These are phyloP conservation scores for Agaricales sp. DNA, from an alignment of 1,284 basidiomycete species.

Conservation along the genomic window DNA sequence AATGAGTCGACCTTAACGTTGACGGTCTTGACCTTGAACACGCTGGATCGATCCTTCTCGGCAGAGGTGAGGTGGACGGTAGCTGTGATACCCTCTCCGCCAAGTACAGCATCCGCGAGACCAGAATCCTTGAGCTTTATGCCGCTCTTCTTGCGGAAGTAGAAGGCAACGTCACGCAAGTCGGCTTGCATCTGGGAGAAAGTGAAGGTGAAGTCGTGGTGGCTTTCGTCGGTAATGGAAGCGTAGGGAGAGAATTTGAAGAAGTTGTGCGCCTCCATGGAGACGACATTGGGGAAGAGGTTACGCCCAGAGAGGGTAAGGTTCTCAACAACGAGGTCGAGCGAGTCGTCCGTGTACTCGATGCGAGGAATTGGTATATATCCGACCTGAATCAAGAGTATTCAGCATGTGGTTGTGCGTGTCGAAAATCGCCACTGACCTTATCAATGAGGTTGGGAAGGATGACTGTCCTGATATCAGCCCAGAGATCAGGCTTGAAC, in stretches of 20 bases:
- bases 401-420: too few relatives aligned
- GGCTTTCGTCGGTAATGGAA: constrained; percentile 43
- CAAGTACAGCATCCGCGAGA: constrained; percentile 82
- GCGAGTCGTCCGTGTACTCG: constrained; percentile 79
- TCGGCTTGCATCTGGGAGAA: constrained; percentile 90
- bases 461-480: constrained; percentile 76
- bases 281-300: constrained; percentile 73
- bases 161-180: constrained; percentile 87
- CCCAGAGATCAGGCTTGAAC: constrained; percentile 88
- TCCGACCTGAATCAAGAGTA: constrained; percentile 25
- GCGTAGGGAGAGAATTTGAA: constrained; percentile 77
- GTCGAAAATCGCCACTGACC: too few relatives aligned
- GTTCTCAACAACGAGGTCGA: constrained; percentile 91
- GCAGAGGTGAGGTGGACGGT: constrained; percentile 52
- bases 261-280: constrained; percentile 76
- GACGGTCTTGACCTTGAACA: constrained; percentile 75
- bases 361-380: constrained; percentile 88
- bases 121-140: constrained; percentile 85
- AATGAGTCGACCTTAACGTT: constrained; percentile 77
- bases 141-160: constrained; percentile 66
- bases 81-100: constrained; percentile 65
- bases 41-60: constrained; percentile 52
- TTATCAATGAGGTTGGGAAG: constrained; percentile 70
- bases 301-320: constrained; percentile 81
- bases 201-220: constrained; percentile 64